Evolutionary conservation across 805 yeast species (phyloP).

Genomic region (Wickerhamomyces bisporus): DNA sequence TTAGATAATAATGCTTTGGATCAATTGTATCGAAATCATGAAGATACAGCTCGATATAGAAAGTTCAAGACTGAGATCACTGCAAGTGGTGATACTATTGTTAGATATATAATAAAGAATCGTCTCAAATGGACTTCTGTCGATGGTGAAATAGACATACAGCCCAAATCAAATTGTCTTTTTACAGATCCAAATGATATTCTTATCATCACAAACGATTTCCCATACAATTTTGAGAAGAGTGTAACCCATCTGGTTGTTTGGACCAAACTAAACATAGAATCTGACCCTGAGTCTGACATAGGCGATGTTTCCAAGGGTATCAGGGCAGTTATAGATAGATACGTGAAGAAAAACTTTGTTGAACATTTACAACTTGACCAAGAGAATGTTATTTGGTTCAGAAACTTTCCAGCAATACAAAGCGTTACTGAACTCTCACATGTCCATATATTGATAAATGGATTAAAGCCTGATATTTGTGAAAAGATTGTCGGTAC

Average conservation of each 20-base stretch:
- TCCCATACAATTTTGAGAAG: constrained; percentile 57
- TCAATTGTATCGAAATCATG: constrained; percentile 38
- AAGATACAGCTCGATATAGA: constrained; percentile 38
- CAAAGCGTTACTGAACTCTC: constrained; percentile 66
- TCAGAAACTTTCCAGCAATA: constrained; percentile 62
- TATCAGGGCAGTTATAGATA: constrained; percentile 41
- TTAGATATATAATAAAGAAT: constrained; percentile 41
- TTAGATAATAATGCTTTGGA: constrained; percentile 8
- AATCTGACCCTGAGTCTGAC: constrained; percentile 40
- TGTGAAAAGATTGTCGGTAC: constrained; percentile 7
- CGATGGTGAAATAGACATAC: constrained; percentile 13
- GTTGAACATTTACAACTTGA: constrained; percentile 32
- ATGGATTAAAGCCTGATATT: constrained; percentile 8
- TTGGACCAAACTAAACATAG: constrained; percentile 59
- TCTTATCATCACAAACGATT: constrained; percentile 48
- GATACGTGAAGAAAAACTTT: constrained; percentile 43
- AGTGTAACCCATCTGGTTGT: constrained; percentile 54
- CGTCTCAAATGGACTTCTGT: constrained; percentile 47
- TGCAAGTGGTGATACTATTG: constrained; percentile 33
- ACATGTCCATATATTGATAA: constrained; percentile 63
- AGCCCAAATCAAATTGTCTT: constrained; percentile 17
- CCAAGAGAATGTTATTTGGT: constrained; percentile 44
- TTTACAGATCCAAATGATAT: constrained; percentile 28
- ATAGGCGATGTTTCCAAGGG: constrained; percentile 31
- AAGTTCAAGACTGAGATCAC: constrained; percentile 39